Conservation (phyloP, 352 stramenopile genomes). For the Globisporangium uncinulatum region DNA sequence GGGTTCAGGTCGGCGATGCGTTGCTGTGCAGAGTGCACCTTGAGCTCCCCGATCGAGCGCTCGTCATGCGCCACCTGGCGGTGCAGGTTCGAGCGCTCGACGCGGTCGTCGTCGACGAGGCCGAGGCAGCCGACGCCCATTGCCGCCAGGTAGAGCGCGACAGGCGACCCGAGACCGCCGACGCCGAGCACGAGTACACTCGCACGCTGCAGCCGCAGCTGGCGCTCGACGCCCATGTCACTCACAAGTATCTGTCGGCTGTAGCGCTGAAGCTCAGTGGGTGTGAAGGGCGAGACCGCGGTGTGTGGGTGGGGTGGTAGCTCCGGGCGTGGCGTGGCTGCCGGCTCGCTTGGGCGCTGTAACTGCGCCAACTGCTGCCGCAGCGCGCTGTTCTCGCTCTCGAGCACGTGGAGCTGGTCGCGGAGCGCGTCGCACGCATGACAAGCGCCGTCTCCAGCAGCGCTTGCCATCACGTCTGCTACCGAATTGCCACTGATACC, state of each 20-base stretch:
- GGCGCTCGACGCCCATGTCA: slow-evolving; percentile 87
- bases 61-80: slow-evolving; percentile 94
- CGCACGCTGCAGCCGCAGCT: slow-evolving; percentile 73
- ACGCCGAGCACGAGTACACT: slow-evolving; percentile 91
- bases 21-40: slow-evolving; percentile 84
- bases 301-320: neutral
- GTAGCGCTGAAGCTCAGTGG: slow-evolving; percentile 80
- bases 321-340: neutral
- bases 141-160: slow-evolving; percentile 92
- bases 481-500: too few relatives aligned
- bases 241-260: slow-evolving; percentile 93
- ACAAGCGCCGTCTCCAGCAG: neutral
- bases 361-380: slow-evolving; percentile 11
- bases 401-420: slow-evolving; percentile 5
- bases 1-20: slow-evolving; percentile 73
- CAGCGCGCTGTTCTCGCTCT: slow-evolving; percentile 13
- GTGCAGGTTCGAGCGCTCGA: slow-evolving; percentile 97
- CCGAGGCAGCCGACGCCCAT: slow-evolving; percentile 92
- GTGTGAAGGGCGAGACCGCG: slow-evolving; percentile 32
- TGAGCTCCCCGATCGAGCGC: slow-evolving; percentile 71
- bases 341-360: neutral
- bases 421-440: slow-evolving; percentile 37
- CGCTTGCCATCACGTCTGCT: too few relatives aligned
- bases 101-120: slow-evolving; percentile 93
- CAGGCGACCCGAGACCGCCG: slow-evolving; percentile 94